phyloP scores from a whole-genome alignment of 345 rosid species.

The Eutrema yunnanense region DNA sequence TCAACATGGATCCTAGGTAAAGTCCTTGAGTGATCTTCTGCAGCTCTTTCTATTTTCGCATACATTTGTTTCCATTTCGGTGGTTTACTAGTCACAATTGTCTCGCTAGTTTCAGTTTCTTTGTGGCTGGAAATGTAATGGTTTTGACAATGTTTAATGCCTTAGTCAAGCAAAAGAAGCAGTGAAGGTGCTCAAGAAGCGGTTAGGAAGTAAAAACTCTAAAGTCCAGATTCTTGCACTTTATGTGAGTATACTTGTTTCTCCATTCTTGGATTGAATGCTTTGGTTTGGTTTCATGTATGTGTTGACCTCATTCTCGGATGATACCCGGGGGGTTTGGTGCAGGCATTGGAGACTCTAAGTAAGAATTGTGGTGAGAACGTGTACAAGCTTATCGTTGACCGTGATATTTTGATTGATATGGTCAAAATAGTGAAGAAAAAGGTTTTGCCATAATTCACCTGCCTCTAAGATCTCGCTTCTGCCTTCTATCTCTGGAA shows the following conservation, averaged over 20 bases:
- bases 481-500: neutral
- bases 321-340: constrained; percentile 6
- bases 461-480: neutral
- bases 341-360: constrained; percentile 78
- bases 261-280: neutral
- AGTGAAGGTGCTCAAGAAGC: constrained; percentile 77
- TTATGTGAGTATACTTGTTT: constrained; percentile 46
- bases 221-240: constrained; percentile 82
- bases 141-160: constrained; percentile 3
- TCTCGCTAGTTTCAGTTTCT: neutral
- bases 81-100: neutral
- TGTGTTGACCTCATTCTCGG: neutral
- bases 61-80: no score
- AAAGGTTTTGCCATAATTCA: constrained; percentile 45
- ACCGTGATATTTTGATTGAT: constrained; percentile 80
- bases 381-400: constrained; percentile 68
- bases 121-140: neutral
- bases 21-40: neutral
- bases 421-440: constrained; percentile 97
- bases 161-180: constrained; percentile 89
- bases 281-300: neutral
- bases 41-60: neutral
- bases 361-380: constrained; percentile 92
- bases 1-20: constrained; percentile 88
- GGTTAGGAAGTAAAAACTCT: constrained; percentile 70